Conservation (phyloP, 805 yeast species). For the Wickerhamomyces ciferrii region DNA sequence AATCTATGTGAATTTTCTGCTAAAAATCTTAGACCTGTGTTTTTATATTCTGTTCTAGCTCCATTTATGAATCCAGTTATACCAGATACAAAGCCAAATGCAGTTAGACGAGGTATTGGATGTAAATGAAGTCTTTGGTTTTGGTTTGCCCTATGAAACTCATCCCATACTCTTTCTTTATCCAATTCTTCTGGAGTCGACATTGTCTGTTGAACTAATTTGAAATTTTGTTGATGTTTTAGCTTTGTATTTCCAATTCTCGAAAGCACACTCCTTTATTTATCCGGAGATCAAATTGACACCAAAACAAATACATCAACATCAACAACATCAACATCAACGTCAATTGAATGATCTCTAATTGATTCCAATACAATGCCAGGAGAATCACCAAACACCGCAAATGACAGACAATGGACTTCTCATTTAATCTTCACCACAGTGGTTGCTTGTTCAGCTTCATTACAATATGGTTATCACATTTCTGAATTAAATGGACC, state of each 20-base stretch:
- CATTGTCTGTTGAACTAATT: background rate
- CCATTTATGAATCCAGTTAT: slow-evolving; percentile 49
- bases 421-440: slow-evolving; percentile 36
- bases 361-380: too few relatives aligned
- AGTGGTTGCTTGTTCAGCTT: slow-evolving; percentile 63
- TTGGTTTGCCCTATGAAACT: background rate
- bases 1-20: slow-evolving; percentile 81
- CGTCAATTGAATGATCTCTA: too few relatives aligned
- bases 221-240: too few relatives aligned
- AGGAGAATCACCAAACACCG: background rate
- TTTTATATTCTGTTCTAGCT: slow-evolving; percentile 50
- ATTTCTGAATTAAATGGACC: slow-evolving; percentile 95
- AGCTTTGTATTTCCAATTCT: too few relatives aligned
- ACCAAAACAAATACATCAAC: too few relatives aligned
- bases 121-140: slow-evolving; percentile 40
- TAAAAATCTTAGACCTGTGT: slow-evolving; percentile 52
- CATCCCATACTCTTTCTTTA: background rate
- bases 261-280: too few relatives aligned
- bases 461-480: slow-evolving; percentile 91
- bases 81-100: slow-evolving; percentile 34
- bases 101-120: slow-evolving; percentile 39
- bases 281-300: too few relatives aligned
- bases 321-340: too few relatives aligned
- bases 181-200: background rate
- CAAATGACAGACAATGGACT: slow-evolving; percentile 10